Base-by-base conservation (phyloP, 2,329 filamentous ascomycete species). In the Chalara sp. region DNA sequence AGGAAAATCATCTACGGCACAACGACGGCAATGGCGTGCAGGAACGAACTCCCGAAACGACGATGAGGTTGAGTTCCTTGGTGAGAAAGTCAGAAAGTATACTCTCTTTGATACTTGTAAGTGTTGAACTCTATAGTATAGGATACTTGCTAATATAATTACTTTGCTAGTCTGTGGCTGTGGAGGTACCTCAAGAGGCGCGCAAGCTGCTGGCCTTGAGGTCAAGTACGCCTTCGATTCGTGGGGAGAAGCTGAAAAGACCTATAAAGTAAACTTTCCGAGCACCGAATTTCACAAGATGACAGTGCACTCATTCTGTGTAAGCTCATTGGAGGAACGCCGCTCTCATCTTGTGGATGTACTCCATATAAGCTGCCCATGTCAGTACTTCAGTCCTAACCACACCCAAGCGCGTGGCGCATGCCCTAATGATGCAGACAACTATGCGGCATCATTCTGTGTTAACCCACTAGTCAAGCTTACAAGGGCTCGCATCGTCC, bases 331-430 rank as follows among this genome's bases (percentile, higher is more conserved):
- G 11, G 32, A 33, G 5, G 12, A 32, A 1, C 29, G 46, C 6
- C 13, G 13, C 7, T 21, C 21, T 21, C 35, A 73, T 5, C 67
- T 52, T 8, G 76, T 83, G 0, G 87, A 92, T 56, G 68, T 91
- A 1, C 68, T 88, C 0, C 89, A 95, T 56, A 67, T 90, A 0
- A 89, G 84, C 0, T 87, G 87, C 0, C 88, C 89, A 0, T 95
- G 89, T 48, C 86, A 92, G 58, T 79, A 76, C 1, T 91, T 83
- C 63, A 91, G 86, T 0, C 79, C 80, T 0, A 83, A 83, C 0
- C 84, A 93, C 51, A 90, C 86, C 0, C 63, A 21, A 21, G 21
- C 21, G 21, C 21, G 21, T 2, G 21, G 73, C 1, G 57, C 65
- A 0, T 76, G 78, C 0, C 70, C 71, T 5, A 74, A 81, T n/a